These are phyloP conservation scores for Amanita jacksonii DNA, from an alignment of 768 basidiomycete species.

Conservation along the genomic window DNA sequence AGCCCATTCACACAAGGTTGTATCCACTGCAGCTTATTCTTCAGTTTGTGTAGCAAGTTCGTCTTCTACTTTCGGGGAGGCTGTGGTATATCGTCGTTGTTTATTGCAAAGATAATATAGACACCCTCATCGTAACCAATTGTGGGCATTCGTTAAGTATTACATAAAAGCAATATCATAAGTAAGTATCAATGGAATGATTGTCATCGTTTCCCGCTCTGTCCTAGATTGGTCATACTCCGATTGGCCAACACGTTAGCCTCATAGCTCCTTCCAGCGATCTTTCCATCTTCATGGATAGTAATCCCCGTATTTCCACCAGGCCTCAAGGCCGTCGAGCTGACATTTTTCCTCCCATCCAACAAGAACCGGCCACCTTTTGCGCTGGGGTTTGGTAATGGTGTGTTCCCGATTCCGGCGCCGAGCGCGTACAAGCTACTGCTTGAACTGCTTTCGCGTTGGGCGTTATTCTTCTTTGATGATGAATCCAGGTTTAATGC, in stretches of 20 bases:
- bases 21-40: background rate
- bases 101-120: too few species aligned
- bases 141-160: too few species aligned
- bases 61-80: too few species aligned
- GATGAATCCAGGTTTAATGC: conserved; percentile 27
- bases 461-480: conserved; percentile 14
- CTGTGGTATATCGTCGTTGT: too few species aligned
- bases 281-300: conserved; percentile 34
- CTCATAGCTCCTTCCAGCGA: conserved; percentile 29
- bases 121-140: too few species aligned
- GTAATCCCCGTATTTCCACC: conserved; percentile 38
- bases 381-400: conserved; percentile 11
- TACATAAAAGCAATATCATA: background rate
- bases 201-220: conserved; percentile 26
- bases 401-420: conserved; percentile 18
- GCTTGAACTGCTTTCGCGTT: conserved; percentile 19
- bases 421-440: conserved; percentile 18
- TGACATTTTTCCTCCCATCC: conserved; percentile 43
- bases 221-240: conserved; percentile 40
- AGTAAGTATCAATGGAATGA: background rate
- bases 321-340: conserved; percentile 29
- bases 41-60: too few species aligned
- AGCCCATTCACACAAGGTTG: background rate
- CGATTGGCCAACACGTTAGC: conserved; percentile 34
- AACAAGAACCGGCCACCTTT: conserved; percentile 28